These are phyloP conservation scores for Termitomyces sp. DNA, from an alignment of 768 basidiomycete genomes.

Conservation along the genomic window DNA sequence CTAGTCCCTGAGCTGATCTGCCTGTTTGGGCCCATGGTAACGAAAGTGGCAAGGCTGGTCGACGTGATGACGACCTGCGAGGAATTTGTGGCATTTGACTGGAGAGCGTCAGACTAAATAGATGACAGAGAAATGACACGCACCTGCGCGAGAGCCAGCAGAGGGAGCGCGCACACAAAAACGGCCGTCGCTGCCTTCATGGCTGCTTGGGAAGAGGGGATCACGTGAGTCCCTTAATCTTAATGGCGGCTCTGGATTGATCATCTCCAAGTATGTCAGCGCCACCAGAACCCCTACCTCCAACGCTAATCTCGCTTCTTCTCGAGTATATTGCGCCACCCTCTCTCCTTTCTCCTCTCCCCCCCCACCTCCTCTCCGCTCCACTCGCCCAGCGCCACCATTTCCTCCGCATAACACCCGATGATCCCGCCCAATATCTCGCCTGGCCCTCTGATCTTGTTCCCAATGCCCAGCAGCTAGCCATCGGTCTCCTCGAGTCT, in stretches of 20 bases:
- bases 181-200: constrained; percentile 22
- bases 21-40: constrained; percentile 35
- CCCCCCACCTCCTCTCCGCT: constrained; percentile 54
- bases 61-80: constrained; percentile 33
- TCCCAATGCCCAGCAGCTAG: constrained; percentile 20
- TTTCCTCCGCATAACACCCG: constrained; percentile 51
- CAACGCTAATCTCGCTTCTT: constrained; percentile 36
- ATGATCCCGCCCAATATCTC: constrained; percentile 51
- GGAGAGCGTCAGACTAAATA: background rate
- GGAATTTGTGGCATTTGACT: constrained; percentile 7
- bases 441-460: constrained; percentile 53
- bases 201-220: constrained; percentile 7
- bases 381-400: constrained; percentile 59
- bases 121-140: background rate
- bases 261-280: background rate
- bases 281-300: constrained; percentile 2
- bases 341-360: constrained; percentile 45
- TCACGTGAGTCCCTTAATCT: constrained; percentile 6
- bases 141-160: constrained; percentile 41
- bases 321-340: constrained; percentile 56
- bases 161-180: constrained; percentile 31
- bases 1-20: constrained; percentile 33
- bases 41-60: constrained; percentile 31
- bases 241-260: too few relatives aligned
- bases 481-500: constrained; percentile 40